Evolutionary conservation across 306 rosid species (phyloP).

Genomic region (Glycine soja): DNA sequence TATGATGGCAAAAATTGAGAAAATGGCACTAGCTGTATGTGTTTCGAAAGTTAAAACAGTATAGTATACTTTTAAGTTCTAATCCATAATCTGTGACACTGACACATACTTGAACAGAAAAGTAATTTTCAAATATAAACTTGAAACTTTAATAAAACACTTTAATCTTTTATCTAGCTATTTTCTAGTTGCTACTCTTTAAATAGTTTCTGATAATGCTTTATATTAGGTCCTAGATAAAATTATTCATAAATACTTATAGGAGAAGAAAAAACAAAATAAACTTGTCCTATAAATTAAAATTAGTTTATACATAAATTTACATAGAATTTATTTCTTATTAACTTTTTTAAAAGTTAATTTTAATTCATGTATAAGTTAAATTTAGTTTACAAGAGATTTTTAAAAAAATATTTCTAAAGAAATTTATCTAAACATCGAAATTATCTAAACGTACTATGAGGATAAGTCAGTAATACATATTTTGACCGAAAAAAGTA

Average conservation of each 20-base stretch:
- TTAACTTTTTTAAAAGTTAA: no score
- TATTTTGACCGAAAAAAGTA: neutral
- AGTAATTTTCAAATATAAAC: neutral
- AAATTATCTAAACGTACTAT: no score
- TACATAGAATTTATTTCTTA: no score
- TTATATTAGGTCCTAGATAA: neutral
- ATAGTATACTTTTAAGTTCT: neutral
- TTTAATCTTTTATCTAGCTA: neutral
- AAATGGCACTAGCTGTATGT: neutral
- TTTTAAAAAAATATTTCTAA: no score
- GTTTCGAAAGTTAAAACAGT: neutral
- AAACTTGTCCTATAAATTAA: no score
- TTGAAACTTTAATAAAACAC: neutral
- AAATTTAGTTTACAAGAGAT: no score
- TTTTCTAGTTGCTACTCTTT: neutral
- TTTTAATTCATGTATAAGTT: no score
- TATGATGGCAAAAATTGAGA: neutral
- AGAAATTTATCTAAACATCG: no score
- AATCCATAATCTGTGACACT: neutral
- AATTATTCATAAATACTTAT: no score
- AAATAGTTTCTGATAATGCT: neutral
- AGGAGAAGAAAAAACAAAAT: no score
- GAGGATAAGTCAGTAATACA: neutral
- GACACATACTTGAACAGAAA: neutral
- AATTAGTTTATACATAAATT: no score